Percentiles rank a stretch among this genome's conserved stretches.
Evolutionary conservation across 495 filamentous ascomycete species (phyloP).

Genomic region (Delitschia confertaspora): DNA sequence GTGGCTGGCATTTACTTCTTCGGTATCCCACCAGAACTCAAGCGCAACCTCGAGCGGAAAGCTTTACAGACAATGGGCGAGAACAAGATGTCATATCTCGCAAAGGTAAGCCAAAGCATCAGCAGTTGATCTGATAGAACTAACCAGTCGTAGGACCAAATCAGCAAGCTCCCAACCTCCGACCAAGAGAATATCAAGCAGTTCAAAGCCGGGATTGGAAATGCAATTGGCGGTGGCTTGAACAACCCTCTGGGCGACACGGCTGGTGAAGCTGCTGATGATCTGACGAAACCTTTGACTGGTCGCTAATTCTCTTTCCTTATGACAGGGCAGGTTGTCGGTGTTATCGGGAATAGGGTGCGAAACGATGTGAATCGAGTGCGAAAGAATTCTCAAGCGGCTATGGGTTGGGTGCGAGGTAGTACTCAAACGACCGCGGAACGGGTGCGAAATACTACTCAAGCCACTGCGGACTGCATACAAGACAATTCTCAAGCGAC

Average conservation of each 20-base stretch:
- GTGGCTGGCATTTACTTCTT: constrained; percentile 29
- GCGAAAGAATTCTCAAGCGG: too few species aligned
- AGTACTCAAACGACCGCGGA: too few species aligned
- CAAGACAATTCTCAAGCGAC: too few species aligned
- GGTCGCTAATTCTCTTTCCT: constrained; percentile 19
- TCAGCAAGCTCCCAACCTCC: constrained; percentile 34
- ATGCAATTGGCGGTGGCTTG: constrained; percentile 29
- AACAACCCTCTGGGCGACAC: constrained; percentile 35
- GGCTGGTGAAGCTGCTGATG: constrained; percentile 31
- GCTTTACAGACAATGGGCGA: constrained; percentile 46
- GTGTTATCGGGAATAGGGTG: neutral
- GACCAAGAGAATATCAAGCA: constrained; percentile 37
- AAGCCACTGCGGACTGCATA: too few species aligned
- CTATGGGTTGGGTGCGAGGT: too few species aligned
- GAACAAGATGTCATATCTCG: constrained; percentile 40
- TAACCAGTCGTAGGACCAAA: constrained; percentile 23
- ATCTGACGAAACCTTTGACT: constrained; percentile 24
- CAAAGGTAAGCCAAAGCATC: constrained; percentile 18
- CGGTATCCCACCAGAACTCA: constrained; percentile 36
- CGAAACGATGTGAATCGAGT: neutral
- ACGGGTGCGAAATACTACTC: too few species aligned
- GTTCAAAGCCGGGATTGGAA: constrained; percentile 32
- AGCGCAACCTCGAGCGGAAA: constrained; percentile 39
- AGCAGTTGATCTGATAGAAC: neutral
- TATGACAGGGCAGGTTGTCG: constrained; percentile 4